phyloP scores from a whole-genome alignment of 2,329 filamentous ascomycete genomes.

The Stachybotrys chartarum region DNA sequence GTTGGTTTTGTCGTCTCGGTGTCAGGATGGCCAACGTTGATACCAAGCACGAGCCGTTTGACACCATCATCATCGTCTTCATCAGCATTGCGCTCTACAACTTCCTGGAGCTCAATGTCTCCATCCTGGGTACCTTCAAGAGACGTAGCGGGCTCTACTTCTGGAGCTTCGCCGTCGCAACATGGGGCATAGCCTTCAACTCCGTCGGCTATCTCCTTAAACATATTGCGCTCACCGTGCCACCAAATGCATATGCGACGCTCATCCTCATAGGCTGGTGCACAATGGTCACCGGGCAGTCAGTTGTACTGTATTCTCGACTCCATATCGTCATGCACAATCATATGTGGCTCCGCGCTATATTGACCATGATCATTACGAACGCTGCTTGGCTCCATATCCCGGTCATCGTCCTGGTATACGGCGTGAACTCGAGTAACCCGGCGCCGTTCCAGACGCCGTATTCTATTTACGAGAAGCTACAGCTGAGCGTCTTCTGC shows the following conservation, averaged over 20 bases:
- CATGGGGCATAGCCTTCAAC: slow-evolving; percentile 25
- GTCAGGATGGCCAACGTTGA: too few relatives aligned
- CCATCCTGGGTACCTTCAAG: slow-evolving; percentile 24
- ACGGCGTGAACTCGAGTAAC: slow-evolving; percentile 34
- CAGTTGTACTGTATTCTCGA: slow-evolving; percentile 54
- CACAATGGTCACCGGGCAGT: slow-evolving; percentile 54
- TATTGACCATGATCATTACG: slow-evolving; percentile 50
- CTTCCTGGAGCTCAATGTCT: slow-evolving; percentile 23
- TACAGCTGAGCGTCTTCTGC: slow-evolving; percentile 48
- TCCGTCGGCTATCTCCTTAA: slow-evolving; percentile 39
- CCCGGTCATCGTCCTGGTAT: slow-evolving; percentile 47
- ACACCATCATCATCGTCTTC: slow-evolving; percentile 14
- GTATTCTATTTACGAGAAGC: slow-evolving; percentile 42
- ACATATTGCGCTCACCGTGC: slow-evolving; percentile 9
- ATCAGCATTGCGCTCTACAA: slow-evolving; percentile 22
- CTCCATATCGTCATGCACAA: slow-evolving; percentile 52
- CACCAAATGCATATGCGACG: slow-evolving; percentile 13
- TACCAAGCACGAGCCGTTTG: too few relatives aligned
- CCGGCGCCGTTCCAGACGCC: slow-evolving; percentile 11
- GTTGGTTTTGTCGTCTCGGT: too few relatives aligned
- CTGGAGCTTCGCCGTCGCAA: slow-evolving; percentile 25
- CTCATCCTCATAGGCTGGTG: slow-evolving; percentile 23
- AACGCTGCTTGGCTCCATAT: slow-evolving; percentile 46
- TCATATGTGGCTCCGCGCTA: slow-evolving; percentile 36
- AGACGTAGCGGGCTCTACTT: slow-evolving; percentile 25